A percentile compares a stretch with the other conserved stretches of the same genome.
Evolutionary conservation across 495 filamentous ascomycete species (phyloP).

Genomic region (Chaetomium tenue): DNA sequence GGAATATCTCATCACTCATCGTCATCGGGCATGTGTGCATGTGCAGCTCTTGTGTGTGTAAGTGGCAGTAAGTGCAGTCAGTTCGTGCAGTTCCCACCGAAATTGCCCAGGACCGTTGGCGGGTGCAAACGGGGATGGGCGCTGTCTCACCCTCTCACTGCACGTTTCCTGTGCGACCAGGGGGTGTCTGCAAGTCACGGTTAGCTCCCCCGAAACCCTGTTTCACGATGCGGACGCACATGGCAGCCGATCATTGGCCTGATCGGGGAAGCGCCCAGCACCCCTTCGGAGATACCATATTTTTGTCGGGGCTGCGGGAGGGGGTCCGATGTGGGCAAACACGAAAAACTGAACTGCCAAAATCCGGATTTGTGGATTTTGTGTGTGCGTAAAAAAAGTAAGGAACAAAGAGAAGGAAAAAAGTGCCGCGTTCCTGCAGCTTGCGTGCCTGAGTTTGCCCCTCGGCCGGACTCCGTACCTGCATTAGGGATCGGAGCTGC

Average conservation of each 20-base stretch:
- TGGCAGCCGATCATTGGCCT: slow-evolving; percentile 11
- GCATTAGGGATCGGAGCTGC: slow-evolving; percentile 12
- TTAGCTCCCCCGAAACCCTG: slow-evolving; percentile 2
- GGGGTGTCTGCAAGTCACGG: not conserved
- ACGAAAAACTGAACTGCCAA: not conserved
- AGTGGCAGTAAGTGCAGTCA: too few species aligned
- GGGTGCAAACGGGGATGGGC: too few species aligned
- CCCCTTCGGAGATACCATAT: not conserved
- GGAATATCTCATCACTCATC: too few species aligned
- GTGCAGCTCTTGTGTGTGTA: too few species aligned
- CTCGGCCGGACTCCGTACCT: slow-evolving; percentile 17
- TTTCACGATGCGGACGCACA: slow-evolving; percentile 13
- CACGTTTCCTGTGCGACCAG: not conserved
- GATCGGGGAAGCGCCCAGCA: not conserved
- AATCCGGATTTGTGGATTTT: too few species aligned
- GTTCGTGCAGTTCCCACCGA: too few species aligned
- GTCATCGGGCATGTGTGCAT: too few species aligned
- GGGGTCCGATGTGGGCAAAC: not conserved
- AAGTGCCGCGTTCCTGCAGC: slow-evolving; percentile 23
- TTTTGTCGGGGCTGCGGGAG: slow-evolving; percentile 3
- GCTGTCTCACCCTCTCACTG: too few species aligned
- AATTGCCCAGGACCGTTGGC: too few species aligned
- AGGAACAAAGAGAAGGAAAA: not conserved
- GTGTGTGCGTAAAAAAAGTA: not conserved
- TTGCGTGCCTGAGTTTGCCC: slow-evolving; percentile 10